Percentiles rank a stretch among this genome's conserved stretches.
Conservation (phyloP, 768 basidiomycete species). For the Daedaleopsis sinensis region DNA sequence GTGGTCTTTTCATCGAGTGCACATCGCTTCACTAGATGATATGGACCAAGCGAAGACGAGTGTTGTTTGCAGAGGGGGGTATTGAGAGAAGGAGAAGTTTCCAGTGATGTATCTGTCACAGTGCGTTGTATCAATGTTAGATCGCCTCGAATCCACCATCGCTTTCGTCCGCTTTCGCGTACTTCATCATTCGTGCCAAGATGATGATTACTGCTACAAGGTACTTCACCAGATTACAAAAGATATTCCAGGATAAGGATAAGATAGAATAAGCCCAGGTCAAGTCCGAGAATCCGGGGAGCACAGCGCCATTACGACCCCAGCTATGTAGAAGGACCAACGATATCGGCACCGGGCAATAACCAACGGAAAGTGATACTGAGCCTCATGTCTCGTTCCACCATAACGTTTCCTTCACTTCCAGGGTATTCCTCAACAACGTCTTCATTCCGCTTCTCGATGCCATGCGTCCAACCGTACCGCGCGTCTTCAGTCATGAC, state of each 20-base stretch:
- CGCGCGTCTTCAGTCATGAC: slow-evolving; percentile 82
- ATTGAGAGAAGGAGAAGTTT: slow-evolving; percentile 7
- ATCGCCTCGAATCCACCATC: slow-evolving; percentile 1
- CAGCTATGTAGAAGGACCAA: slow-evolving; percentile 34
- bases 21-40: not conserved
- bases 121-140: slow-evolving; percentile 16
- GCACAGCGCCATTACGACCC: not conserved
- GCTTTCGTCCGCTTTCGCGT: slow-evolving; percentile 14
- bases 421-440: slow-evolving; percentile 46
- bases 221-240: not conserved
- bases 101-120: slow-evolving; percentile 5
- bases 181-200: not conserved
- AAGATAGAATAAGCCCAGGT: not conserved
- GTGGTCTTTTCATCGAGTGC: not conserved
- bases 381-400: slow-evolving; percentile 59
- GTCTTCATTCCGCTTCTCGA: slow-evolving; percentile 64
- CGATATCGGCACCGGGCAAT: slow-evolving; percentile 80
- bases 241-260: not conserved
- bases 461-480: slow-evolving; percentile 89
- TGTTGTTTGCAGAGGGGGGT: not conserved
- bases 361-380: slow-evolving; percentile 91
- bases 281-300: not conserved
- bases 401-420: slow-evolving; percentile 33
- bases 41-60: not conserved
- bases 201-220: not conserved